Percentiles rank a stretch among this genome's conserved stretches.
Conservation (phyloP, 2,329 filamentous ascomycete species). For the Hypoxylon sp. region DNA sequence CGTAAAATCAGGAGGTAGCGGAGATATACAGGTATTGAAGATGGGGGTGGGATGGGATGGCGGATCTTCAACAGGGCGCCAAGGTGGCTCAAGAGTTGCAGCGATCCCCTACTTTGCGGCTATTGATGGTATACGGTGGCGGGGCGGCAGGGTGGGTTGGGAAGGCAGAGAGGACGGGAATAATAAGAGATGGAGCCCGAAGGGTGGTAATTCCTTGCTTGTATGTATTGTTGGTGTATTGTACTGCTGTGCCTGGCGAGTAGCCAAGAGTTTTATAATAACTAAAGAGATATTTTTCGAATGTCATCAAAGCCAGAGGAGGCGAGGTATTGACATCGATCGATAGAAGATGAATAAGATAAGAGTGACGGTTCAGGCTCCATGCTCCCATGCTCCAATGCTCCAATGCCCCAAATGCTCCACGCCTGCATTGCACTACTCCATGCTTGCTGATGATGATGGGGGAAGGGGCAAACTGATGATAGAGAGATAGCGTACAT, state of each 20-base stretch:
- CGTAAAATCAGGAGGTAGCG: slow-evolving; percentile 20
- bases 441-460: slow-evolving; percentile 12
- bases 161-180: not conserved
- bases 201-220: not conserved
- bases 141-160: too few relatives aligned
- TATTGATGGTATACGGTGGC: slow-evolving; percentile 27
- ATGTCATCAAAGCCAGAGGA: not conserved
- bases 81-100: slow-evolving; percentile 30
- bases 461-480: slow-evolving; percentile 16
- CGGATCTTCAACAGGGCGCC: slow-evolving; percentile 38
- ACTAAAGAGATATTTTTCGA: not conserved
- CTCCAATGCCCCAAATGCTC: too few relatives aligned
- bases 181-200: not conserved
- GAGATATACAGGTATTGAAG: slow-evolving; percentile 22
- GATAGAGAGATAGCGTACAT: slow-evolving; percentile 6
- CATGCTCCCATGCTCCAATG: not conserved
- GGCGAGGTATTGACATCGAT: slow-evolving; percentile 14
- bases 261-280: not conserved
- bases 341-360: slow-evolving; percentile 27
- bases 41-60: slow-evolving; percentile 21
- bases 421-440: too few relatives aligned
- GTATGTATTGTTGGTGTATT: too few relatives aligned
- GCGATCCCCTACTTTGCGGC: slow-evolving; percentile 32
- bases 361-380: not conserved
- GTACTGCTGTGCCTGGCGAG: not conserved